Base-by-base conservation (phyloP, 805 yeast species). In the Saccharomycopsis sp. region DNA sequence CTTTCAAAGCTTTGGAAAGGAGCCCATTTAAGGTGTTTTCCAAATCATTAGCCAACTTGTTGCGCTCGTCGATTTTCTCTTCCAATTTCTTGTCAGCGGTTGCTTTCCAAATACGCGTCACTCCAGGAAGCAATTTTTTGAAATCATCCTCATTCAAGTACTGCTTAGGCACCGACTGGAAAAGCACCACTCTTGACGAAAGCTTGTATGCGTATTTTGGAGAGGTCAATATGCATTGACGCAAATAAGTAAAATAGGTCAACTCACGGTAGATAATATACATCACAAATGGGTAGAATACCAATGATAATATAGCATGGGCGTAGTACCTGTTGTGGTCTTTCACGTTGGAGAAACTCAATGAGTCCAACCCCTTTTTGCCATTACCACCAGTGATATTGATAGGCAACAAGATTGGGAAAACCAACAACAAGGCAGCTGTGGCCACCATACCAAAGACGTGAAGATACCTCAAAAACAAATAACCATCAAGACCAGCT, bases 401-500 rank as follows among this genome's bases (percentile, higher is more conserved):
- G 36, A 89, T 68, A 0, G 97, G 92, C n/a, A 92, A 67, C 41
- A 89, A 63, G 37, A 89, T 69, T 5, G 81, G 77, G 68, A 73
- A 75, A 5, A 76, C 63, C 21, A 76, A 51, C 3, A 71, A 22
- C 41, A 75, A 58, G 4, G 84, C 82, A 33, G 75, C 62, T 1
- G 76, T 66, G 43, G 77, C 73, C 30, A 76, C 55, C 4, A 64
- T 46, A 9, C 73, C 63, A 48, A 85, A 63, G 27, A 81, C 53
- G 37, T 73, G 68, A 21, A 92, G 59, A 55, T 82, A 92, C 50
- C 98, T 69, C 47, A 87, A 62, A 58, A 88, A 89, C 55, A 92
- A 79, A 63, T 84, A 89, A 4, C 96, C 96, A 57, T 89, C 97
- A n/a, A 89, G 57, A 13, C 96, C 97, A 16, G 92, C 80, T 53